Evolutionary conservation across 108 stramenopile species (phyloP), one percentile per base, ranked within the genome.

Genomic region (Craspedostauros australis): DNA sequence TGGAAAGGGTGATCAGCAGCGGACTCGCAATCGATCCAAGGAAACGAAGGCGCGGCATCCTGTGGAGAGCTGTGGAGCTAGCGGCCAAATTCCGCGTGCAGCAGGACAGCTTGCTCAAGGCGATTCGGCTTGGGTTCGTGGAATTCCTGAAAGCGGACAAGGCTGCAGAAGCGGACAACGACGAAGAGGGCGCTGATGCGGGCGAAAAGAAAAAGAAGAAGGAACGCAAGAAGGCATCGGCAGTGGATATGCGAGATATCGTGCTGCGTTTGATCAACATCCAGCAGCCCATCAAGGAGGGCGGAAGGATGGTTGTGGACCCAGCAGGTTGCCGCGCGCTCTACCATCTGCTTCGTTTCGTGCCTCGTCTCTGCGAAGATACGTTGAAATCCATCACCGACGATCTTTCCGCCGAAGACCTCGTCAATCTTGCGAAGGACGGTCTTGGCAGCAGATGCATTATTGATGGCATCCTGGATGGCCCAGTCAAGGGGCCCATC

Each of bases 361-460:
- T 66, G 16, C 79, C 83, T 2, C 60, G 75, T 19, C 59, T 84
- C 28, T 73, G 83, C 30, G 66, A 70, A 28, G 85, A 77, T 25
- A 59, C 68, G 39, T 45, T 91, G 15, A 52, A 68, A 16, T 84
- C 84, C 18, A 65, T 85, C 31, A 39, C 76, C 5, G 36, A 47
- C 4, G 56, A 55, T n/a, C 49, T 79, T 38, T 66, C 63, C 8
- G 33, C 34, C 29, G 70, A 58, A 38, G 80, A 81, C 16, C 41
- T 88, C 22, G 77, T 65, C 21, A 55, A 41, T 40, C 66, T 91
- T 41, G 70, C 76, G 11, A 76, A 80, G 44, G 86, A 91, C 72
- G 86, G 90, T 0, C 71, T 88, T 20, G 90, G 79, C 33, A 91
- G 90, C 56, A 46, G 77, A 36, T 91, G 90, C 51, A 71, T 91